These are phyloP conservation scores for Thermomucor indicae-seudaticae DNA, from an alignment of 371 early-diverging fungal species.

Conservation along the genomic window DNA sequence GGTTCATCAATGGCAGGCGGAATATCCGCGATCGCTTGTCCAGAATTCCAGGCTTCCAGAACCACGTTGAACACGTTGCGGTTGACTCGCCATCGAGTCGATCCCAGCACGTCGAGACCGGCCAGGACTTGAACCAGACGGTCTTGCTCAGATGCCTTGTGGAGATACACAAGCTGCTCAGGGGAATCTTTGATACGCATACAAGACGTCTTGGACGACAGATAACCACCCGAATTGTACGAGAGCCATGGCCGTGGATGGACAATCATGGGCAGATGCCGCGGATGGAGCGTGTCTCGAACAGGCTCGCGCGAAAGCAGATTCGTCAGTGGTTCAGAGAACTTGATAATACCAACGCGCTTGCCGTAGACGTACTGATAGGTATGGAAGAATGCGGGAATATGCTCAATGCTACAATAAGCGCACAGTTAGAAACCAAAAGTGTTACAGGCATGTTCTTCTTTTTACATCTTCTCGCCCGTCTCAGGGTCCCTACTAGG, in stretches of 20 bases:
- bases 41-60: slow-evolving; percentile 87
- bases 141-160: slow-evolving; percentile 76
- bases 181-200: slow-evolving; percentile 76
- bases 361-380: slow-evolving; percentile 63
- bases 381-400: slow-evolving; percentile 83
- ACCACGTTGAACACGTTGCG: slow-evolving; percentile 75
- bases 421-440: not conserved
- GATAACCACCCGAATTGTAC: slow-evolving; percentile 86
- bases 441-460: not conserved
- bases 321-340: slow-evolving; percentile 68
- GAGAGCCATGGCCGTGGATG: slow-evolving; percentile 94
- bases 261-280: slow-evolving; percentile 92
- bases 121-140: slow-evolving; percentile 66
- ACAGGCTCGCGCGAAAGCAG: slow-evolving; percentile 64
- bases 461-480: slow-evolving; percentile 38
- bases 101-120: slow-evolving; percentile 88
- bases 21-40: slow-evolving; percentile 72
- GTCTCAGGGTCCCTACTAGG: slow-evolving; percentile 55
- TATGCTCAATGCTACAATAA: slow-evolving; percentile 38
- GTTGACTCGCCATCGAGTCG: slow-evolving; percentile 90
- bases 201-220: slow-evolving; percentile 63
- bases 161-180: slow-evolving; percentile 78
- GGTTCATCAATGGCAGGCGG: slow-evolving; percentile 38
- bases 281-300: slow-evolving; percentile 66
- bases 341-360: slow-evolving; percentile 70